Base-by-base conservation (phyloP, 495 filamentous ascomycete genomes). In the Gamarada debralockiae region DNA sequence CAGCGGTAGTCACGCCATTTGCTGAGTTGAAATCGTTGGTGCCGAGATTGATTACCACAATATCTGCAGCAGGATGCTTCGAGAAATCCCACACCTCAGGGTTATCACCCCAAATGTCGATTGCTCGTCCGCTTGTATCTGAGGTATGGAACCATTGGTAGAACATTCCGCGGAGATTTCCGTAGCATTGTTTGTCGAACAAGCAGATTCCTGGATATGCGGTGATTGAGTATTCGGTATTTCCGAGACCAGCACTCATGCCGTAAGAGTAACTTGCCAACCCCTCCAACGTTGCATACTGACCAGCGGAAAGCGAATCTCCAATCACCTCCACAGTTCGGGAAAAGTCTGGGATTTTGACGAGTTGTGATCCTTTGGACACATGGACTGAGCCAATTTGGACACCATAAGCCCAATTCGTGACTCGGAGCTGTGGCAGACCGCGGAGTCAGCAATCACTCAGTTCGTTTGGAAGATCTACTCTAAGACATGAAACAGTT, bases 91-190 rank as follows among this genome's bases (percentile, higher is more conserved):
- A 87, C 0, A 70, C 62, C 51, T 85, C 79, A 0, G 81, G 78
- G 59, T 40, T 62, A 70, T 74, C 70, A 52, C 76, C 80, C 56
- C 75, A 80, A 10, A 78, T 72, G 15, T 68, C 57, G 6, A 57
- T 52, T 0, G 78, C 78, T 17, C 83, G 74, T 31, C 63, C 67
- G 42, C 74, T 76, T 1, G 76, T 80, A 57, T 87, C 83, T 0
- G 79, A 79, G 0, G 83, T 80, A 22, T 77, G 80, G 56, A 81
- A 81, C 83, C 83, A 88, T 66, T 86, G 83, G 58, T 83, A 77
- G 15, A 69, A 69, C 61, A 84, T 70, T 3, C 77, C 77, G 13
- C 71, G 61, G 9, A 71, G 70, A 53, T 79, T 79, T 5, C 76
- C 77, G 68, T 77, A 86, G 63, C 82, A 87, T 53, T 69, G 55